Percentiles rank a stretch among this genome's conserved stretches.
phyloP scores from a whole-genome alignment of 176 grass and related monocot species.

The Phragmites australis region DNA sequence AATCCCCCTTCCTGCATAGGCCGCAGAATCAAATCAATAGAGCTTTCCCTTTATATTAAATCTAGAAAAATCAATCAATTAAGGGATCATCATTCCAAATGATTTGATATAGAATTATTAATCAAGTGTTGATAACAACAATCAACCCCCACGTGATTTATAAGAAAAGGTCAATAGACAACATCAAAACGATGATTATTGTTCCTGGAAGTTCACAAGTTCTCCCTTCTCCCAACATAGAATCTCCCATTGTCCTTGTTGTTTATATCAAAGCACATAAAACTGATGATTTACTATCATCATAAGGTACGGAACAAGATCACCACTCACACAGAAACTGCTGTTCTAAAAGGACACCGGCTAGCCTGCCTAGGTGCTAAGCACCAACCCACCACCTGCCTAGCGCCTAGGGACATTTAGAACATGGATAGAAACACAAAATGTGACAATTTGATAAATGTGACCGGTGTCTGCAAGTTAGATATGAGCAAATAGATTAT shows the following conservation, averaged over 20 bases:
- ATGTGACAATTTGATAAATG: background rate
- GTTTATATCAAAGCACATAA: constrained; percentile 10
- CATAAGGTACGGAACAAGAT: constrained; percentile 14
- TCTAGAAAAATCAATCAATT: constrained; percentile 4
- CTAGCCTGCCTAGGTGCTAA: background rate
- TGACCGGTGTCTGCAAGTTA: background rate
- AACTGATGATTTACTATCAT: constrained; percentile 3
- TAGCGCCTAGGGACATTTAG: background rate
- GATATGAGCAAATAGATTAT: constrained; percentile 22
- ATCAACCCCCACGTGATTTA: background rate
- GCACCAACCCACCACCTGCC: background rate
- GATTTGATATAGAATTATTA: constrained; percentile 13
- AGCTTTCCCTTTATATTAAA: background rate
- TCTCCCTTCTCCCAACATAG: background rate
- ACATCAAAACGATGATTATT: background rate
- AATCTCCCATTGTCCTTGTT: background rate
- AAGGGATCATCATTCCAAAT: background rate
- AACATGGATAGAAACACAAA: background rate
- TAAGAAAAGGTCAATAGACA: background rate
- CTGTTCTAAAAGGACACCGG: background rate
- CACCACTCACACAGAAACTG: background rate
- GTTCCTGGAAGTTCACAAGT: background rate
- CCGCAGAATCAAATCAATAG: constrained; percentile 44
- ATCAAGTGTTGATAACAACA: background rate
- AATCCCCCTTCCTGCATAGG: constrained; percentile 93